Base-by-base conservation (phyloP, 2,329 filamentous ascomycete genomes). In the Metarhizium sp. region DNA sequence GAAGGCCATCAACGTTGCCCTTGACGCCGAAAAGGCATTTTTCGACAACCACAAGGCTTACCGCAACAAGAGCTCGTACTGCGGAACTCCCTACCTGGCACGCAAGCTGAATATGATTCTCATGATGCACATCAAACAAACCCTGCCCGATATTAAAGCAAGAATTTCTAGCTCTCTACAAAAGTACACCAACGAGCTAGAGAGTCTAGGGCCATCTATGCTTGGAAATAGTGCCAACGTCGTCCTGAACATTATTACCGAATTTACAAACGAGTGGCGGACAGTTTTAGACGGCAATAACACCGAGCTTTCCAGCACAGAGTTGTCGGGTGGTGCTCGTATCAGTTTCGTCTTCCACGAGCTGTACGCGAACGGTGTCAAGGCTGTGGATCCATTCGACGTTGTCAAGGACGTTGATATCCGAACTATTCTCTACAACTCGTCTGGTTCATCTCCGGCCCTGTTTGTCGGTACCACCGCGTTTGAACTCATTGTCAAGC, bases 91-190 rank as follows among this genome's bases (percentile, higher is more conserved):
- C 4, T 99, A 99, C 69, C 79, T 99, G 58, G 94, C 94, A 4
- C 86, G 92, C 63, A 99, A 99, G 75, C 83, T 99, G 58, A 99
- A 99, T 74, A 79, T 99, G 66, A 97, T 99, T 68, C 81, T 99
- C 63, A 97, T 99, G 92, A 99, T 99, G 94, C 94, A 99, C 78
- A 99, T 99, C 78, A 99, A 99, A 76, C 92, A 99, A 77, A 99
- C 94, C 1, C 82, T 99, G 14, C 94, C 94, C 45, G 94, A 99
- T 69, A 99, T 99, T 78, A 99, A 99, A 77, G 90, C 89, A 14
- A 88, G 95, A 60, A 99, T 99, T 64, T 83, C 88, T n/a, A 88
- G 89, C 62, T 96, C 92, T 14, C 78, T 99, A 58, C 87, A 92
- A 69, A 99, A 99, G 71, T 99, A 99, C 73, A 78, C 82, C 4